Evolutionary conservation across 176 grass and related monocot genomes (phyloP).

Genomic region (Triticum monococcum): DNA sequence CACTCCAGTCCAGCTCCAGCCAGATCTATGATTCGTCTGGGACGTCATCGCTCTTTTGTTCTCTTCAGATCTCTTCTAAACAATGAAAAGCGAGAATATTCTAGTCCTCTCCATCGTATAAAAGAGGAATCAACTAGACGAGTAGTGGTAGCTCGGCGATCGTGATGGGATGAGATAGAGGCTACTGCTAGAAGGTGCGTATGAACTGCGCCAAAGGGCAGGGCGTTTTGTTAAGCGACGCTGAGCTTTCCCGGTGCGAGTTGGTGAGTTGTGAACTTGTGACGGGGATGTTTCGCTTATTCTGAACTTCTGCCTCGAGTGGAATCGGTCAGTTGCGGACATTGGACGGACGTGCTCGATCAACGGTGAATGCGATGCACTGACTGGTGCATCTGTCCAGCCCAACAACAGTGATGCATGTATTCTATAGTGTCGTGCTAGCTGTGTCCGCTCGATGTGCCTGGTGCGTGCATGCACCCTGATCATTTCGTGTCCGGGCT

Average conservation of each 20-base stretch:
- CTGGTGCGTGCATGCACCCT: too few relatives aligned
- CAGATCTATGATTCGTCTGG: neutral
- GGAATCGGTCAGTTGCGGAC: constrained; percentile 2
- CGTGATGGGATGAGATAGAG: neutral
- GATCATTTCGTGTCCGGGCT: too few relatives aligned
- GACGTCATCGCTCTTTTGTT: neutral
- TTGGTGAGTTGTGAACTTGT: neutral
- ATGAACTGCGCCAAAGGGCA: neutral
- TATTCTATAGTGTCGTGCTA: neutral
- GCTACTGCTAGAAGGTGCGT: neutral
- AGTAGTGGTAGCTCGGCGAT: neutral
- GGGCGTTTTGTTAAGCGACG: constrained; percentile 20
- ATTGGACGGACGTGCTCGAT: neutral
- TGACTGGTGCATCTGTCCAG: neutral
- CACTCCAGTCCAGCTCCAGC: neutral
- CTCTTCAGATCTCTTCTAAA: neutral
- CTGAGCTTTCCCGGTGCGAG: constrained; percentile 23
- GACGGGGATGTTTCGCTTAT: constrained; percentile 5
- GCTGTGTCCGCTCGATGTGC: neutral
- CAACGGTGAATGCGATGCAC: constrained; percentile 6
- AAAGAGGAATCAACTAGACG: neutral
- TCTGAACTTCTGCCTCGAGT: constrained; percentile 15
- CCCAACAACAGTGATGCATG: neutral
- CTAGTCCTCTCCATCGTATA: neutral
- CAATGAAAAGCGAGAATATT: constrained; percentile 31